A percentile compares a stretch with the other conserved stretches of the same genome.
These are phyloP conservation scores for Scopulariopsis brevicaulis DNA, from an alignment of 2,329 filamentous ascomycete genomes.

Conservation along the genomic window DNA sequence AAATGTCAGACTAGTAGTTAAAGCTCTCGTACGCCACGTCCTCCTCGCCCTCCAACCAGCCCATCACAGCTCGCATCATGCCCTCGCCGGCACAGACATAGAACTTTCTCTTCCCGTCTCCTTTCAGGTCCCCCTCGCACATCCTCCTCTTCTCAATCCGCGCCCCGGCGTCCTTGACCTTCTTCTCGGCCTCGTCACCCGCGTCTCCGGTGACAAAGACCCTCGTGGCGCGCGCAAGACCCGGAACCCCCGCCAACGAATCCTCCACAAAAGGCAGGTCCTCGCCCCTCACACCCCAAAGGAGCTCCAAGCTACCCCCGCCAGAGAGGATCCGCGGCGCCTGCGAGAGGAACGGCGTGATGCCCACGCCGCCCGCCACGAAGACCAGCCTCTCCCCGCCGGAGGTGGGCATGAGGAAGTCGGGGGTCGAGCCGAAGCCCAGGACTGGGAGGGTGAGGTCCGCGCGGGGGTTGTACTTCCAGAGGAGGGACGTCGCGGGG, in stretches of 20 bases:
- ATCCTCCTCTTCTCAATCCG: slow-evolving; percentile 26
- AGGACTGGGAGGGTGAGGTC: slow-evolving; percentile 55
- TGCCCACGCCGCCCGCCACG: slow-evolving; percentile 69
- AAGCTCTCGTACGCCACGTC: slow-evolving; percentile 49
- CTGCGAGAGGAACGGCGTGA: slow-evolving; percentile 70
- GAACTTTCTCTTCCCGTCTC: slow-evolving; percentile 34
- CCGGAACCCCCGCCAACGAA: slow-evolving; percentile 37
- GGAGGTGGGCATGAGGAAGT: slow-evolving; percentile 18
- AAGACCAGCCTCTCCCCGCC: slow-evolving; percentile 34
- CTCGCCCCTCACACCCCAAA: slow-evolving; percentile 55
- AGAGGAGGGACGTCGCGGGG: slow-evolving; percentile 54
- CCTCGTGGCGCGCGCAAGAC: slow-evolving; percentile 37
- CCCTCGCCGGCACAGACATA: slow-evolving; percentile 34
- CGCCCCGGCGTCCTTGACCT: slow-evolving; percentile 21
- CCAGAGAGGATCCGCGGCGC: slow-evolving; percentile 32
- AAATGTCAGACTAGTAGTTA: slow-evolving; percentile 25
- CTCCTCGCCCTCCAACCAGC: slow-evolving; percentile 43
- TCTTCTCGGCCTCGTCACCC: slow-evolving; percentile 18
- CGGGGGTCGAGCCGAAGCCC: slow-evolving; percentile 57
- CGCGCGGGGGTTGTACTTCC: slow-evolving; percentile 36
- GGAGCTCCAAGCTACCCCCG: slow-evolving; percentile 33
- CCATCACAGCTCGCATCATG: slow-evolving; percentile 26
- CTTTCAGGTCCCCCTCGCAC: slow-evolving; percentile 23
- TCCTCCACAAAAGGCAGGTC: slow-evolving; percentile 55
- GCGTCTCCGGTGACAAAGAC: slow-evolving; percentile 53